Percentiles rank a stretch among this genome's conserved stretches.
Conservation (phyloP, 2,329 filamentous ascomycete species). For the Colletotrichum neosansevieriae region DNA sequence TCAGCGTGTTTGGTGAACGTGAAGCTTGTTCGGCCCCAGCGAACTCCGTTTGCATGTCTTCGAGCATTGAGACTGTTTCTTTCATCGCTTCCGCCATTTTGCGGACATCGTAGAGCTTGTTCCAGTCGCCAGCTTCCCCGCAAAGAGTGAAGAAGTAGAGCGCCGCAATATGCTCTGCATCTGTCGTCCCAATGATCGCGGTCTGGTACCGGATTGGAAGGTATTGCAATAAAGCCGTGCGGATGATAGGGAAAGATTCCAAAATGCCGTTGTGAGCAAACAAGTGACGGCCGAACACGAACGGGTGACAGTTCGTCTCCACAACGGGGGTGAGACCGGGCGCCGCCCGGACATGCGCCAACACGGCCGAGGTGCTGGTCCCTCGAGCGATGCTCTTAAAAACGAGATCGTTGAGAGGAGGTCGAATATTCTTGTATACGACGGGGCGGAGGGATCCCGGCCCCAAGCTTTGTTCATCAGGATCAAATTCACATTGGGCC, state of each 20-base stretch:
- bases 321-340: constrained; percentile 28
- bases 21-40: neutral
- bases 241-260: constrained; percentile 19
- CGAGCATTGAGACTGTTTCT: constrained; percentile 21
- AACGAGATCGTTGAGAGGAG: constrained; percentile 33
- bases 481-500: constrained; percentile 24
- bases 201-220: constrained; percentile 30
- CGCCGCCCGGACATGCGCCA: constrained; percentile 31
- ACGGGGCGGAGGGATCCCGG: constrained; percentile 20
- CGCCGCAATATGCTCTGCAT: constrained; percentile 27
- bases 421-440: constrained; percentile 31
- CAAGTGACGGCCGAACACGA: constrained; percentile 30
- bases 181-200: constrained; percentile 31
- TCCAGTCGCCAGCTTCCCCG: constrained; percentile 31
- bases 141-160: constrained; percentile 32
- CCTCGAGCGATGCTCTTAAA: constrained; percentile 30
- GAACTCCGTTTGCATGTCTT: constrained; percentile 29
- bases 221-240: constrained; percentile 27
- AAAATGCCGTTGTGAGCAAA: constrained; percentile 36
- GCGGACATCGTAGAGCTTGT: neutral
- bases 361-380: constrained; percentile 25
- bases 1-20: constrained; percentile 5
- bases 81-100: constrained; percentile 30
- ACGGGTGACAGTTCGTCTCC: constrained; percentile 36
- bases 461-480: neutral